Conservation (phyloP, 192 early-diverging fungal genomes). For the Dissophora globulifera region DNA sequence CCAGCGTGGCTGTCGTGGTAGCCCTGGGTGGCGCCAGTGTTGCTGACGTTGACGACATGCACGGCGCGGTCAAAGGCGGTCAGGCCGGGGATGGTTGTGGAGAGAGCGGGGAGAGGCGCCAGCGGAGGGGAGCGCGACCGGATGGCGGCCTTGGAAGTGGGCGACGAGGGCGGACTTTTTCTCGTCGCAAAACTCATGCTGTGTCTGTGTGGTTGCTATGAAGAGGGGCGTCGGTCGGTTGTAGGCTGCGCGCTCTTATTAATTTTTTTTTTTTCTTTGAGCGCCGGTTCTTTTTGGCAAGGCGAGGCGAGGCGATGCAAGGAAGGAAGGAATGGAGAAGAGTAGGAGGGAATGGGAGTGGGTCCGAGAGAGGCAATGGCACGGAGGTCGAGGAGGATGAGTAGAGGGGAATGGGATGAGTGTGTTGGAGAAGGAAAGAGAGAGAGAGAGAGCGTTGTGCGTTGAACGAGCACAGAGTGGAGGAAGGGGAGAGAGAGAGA, state of each 20-base stretch:
- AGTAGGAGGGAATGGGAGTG: neutral
- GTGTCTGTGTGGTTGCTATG: neutral
- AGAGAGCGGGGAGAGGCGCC: conserved; percentile 24
- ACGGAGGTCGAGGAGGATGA: neutral
- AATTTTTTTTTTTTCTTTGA: neutral
- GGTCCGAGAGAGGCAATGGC: too few relatives aligned
- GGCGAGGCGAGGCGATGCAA: neutral
- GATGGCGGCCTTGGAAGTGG: conserved; percentile 23
- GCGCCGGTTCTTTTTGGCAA: neutral
- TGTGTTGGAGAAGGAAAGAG: neutral
- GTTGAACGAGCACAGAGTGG: neutral
- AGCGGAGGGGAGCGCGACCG: conserved; percentile 38
- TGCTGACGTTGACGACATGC: conserved; percentile 44
- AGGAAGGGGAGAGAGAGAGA: neutral
- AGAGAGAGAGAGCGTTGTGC: neutral
- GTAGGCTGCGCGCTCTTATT: too few relatives aligned
- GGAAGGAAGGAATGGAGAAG: neutral
- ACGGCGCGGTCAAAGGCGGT: conserved; percentile 44
- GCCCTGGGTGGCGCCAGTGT: conserved; percentile 18
- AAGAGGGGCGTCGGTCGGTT: too few relatives aligned
- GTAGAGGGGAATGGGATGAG: neutral
- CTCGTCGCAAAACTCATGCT: conserved; percentile 1
- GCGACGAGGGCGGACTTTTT: conserved; percentile 17
- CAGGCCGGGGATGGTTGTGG: conserved; percentile 23
- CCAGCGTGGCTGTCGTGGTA: neutral